Percentiles rank a stretch among this genome's conserved stretches.
phyloP scores from a whole-genome alignment of 2,329 filamentous ascomycete species.

The Aplosporella prunicola region DNA sequence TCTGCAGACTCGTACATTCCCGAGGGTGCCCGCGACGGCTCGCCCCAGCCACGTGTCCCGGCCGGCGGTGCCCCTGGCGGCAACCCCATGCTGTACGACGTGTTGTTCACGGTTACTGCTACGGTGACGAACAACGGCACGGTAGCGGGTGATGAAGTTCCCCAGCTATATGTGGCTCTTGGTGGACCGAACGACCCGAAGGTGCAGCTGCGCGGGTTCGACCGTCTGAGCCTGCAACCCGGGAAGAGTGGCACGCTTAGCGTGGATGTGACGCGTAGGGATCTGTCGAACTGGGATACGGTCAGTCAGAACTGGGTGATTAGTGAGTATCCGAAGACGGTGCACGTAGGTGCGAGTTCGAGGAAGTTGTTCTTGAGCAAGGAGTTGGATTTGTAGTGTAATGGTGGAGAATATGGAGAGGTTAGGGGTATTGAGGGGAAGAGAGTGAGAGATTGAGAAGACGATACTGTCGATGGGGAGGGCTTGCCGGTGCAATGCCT shows the following conservation, averaged over 20 bases:
- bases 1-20: conserved; percentile 51
- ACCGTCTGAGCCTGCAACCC: conserved; percentile 61
- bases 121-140: conserved; percentile 63
- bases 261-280: conserved; percentile 63
- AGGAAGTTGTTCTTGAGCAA: conserved; percentile 44
- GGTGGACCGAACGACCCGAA: conserved; percentile 65
- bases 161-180: conserved; percentile 68
- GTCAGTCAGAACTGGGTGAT: conserved; percentile 75
- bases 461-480: too few species aligned
- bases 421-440: too few species aligned
- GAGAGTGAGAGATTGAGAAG: too few species aligned
- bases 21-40: conserved; percentile 44
- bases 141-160: conserved; percentile 57
- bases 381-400: conserved; percentile 14
- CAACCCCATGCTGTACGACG: conserved; percentile 56
- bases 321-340: conserved; percentile 46
- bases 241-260: conserved; percentile 59
- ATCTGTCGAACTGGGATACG: conserved; percentile 81
- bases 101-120: conserved; percentile 57
- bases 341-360: conserved; percentile 51
- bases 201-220: conserved; percentile 67
- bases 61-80: conserved; percentile 57
- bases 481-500: too few species aligned
- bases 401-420: background rate
- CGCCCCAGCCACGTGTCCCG: conserved; percentile 48